Base-by-base conservation (phyloP, 2,329 filamentous ascomycete species). In the Phaeosphaeriaceae sp. region DNA sequence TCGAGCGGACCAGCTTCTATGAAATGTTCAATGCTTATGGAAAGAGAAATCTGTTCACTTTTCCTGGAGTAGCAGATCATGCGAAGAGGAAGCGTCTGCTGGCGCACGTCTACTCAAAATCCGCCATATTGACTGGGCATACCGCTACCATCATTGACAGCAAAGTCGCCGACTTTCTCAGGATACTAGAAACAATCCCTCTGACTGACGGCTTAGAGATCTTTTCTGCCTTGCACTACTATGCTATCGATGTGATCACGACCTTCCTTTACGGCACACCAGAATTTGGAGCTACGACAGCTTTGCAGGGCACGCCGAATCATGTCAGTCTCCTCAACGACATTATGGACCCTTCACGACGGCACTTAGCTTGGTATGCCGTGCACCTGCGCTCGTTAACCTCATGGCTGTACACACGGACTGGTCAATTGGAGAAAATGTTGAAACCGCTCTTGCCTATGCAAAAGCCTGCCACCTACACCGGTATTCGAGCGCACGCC, bases 21-120 rank as follows among this genome's bases (percentile, higher is more conserved):
- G 78, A 80, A 47, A 85, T 86, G 81, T 86, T 87, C 58, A 83
- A 85, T 61, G 82, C 80, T 0, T 85, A 85, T 51, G 83, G 83
- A 0, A 75, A 76, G 10, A 80, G 80, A 66, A 85, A 86, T 54
- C 64, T 87, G 1, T 86, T 87, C 66, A 84, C 83, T 0, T 86
- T 86, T 59, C 72, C 74, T 7, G 73, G 77, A 0, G 73, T 75
- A 0, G 78, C 77, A 28, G 74, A 78, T 1, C 84, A 87, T 66
- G 78, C 76, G 0, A 78, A 82, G 1, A 71, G 85, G 19, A 87
- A 87, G 74, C 86, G 85, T 63, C 58, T 85, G 0, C 56, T 86
- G 24, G 79, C 81, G 3, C 82, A 85, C 58, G 80, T 82, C 0
- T 87, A 87, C 56, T 82, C 84, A 0, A 87, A 87, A 56, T 70